phyloP scores from a whole-genome alignment of 768 basidiomycete genomes.

The Hortiboletus flavorubellus region DNA sequence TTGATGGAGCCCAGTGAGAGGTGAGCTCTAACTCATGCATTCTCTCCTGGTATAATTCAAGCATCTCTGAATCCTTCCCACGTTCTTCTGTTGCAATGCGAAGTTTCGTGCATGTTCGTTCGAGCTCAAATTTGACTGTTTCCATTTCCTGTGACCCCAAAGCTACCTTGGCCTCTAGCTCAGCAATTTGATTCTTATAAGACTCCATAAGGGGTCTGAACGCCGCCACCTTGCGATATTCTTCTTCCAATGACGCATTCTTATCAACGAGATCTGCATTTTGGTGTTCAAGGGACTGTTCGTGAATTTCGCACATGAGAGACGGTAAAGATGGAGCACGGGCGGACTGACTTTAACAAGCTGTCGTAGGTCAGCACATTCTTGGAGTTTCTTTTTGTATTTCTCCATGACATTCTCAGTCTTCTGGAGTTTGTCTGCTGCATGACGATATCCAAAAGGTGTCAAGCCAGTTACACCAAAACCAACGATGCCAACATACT shows the following conservation, averaged over 20 bases:
- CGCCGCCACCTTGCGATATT: slow-evolving; percentile 80
- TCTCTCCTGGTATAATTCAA: slow-evolving; percentile 88
- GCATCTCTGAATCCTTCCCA: slow-evolving; percentile 74
- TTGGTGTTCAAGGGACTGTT: slow-evolving; percentile 84
- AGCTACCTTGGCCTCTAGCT: slow-evolving; percentile 72
- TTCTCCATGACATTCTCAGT: slow-evolving; percentile 98
- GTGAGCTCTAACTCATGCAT: slow-evolving; percentile 81
- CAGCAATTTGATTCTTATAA: slow-evolving; percentile 82
- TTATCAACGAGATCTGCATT: slow-evolving; percentile 90
- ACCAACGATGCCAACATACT: slow-evolving; percentile 43
- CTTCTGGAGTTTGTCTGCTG: slow-evolving; percentile 88
- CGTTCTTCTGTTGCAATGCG: slow-evolving; percentile 69
- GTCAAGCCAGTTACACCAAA: neutral
- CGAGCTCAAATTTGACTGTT: slow-evolving; percentile 69
- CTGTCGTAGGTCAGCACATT: slow-evolving; percentile 84
- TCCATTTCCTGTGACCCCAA: slow-evolving; percentile 68
- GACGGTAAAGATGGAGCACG: neutral
- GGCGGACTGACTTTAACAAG: slow-evolving; percentile 64
- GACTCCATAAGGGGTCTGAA: slow-evolving; percentile 90
- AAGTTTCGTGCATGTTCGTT: slow-evolving; percentile 67
- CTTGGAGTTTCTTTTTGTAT: slow-evolving; percentile 97
- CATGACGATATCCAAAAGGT: slow-evolving; percentile 73
- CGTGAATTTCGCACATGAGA: neutral
- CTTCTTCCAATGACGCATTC: slow-evolving; percentile 89
- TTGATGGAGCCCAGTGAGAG: slow-evolving; percentile 46